Conservation (phyloP, 116 monocot genomes). For the Zostera marina region DNA sequence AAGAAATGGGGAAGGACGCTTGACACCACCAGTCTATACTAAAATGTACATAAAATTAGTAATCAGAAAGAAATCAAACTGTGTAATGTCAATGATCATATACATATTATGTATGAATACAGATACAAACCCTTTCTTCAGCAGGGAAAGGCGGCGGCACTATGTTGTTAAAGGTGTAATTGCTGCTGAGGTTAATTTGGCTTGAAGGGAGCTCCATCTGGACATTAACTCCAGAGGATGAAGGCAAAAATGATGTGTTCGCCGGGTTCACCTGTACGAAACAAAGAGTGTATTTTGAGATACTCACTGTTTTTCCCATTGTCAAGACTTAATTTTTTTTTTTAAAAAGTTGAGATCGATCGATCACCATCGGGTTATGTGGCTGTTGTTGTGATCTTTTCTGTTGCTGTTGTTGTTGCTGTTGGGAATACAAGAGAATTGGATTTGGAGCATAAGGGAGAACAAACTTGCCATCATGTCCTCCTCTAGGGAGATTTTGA, state of each 20-base stretch:
- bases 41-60: background rate
- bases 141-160: slow-evolving; percentile 13
- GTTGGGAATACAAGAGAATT: background rate
- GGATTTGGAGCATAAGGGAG: background rate
- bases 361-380: background rate
- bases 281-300: background rate
- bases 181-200: slow-evolving; percentile 32
- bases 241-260: slow-evolving; percentile 1
- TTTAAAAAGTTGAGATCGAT: background rate
- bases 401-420: background rate
- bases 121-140: slow-evolving; percentile 19
- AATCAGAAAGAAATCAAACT: no score
- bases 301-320: background rate
- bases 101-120: background rate
- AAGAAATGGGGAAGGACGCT: background rate
- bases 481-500: background rate
- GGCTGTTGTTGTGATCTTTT: background rate
- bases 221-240: slow-evolving; percentile 20
- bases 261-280: background rate
- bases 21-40: slow-evolving; percentile 5
- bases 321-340: no score
- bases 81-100: background rate
- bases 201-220: slow-evolving; percentile 74
- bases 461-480: background rate
- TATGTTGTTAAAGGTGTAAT: background rate